Evolutionary conservation across 1,284 basidiomycete genomes (phyloP), one percentile per base, ranked within the genome.

Genomic region (Boletus semigastroideus): DNA sequence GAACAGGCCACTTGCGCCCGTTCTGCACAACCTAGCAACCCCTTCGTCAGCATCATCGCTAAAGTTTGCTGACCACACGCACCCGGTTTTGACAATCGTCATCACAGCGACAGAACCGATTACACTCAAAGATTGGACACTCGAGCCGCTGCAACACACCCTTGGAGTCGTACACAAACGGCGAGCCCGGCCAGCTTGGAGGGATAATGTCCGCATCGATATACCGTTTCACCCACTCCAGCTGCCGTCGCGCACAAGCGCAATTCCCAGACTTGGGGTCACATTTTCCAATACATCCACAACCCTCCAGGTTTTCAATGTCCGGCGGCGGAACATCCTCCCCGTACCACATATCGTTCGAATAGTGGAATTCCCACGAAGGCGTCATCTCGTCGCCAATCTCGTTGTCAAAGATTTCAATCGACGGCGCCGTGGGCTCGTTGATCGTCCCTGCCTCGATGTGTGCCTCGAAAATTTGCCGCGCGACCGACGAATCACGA

Each of bases 41-140:
- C 34, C 28, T 22, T 25, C 51, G 31, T 47, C 16, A 43, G 46
- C 20, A 19, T 31, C 16, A 44, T 22, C 28, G 17, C 5, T 19
- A 13, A 14, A 5, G 49, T 25, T 17, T 13, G 38, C 13, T 17
- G 6, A 11, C 3, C 17, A 27, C 8, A 66, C 60, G 36, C 60
- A 94, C 93, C 63, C 92, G 73, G 68, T 96, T 96, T 45, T 72
- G 74, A 66, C 94, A 97, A 40, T 86, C 81, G 1, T 87, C 84
- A 4, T 84, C 83, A 69, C 94, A 97, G 1, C 79, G 77, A 66
- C 94, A 97, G 14, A 83, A 73, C 40, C 81, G 83, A 61, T 94
- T 92, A 67, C 94, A 97, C 68, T 96, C 94, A 62, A 90, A 92
- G 33, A 95, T 85, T 0, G 92, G 86, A 48, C 80, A 80, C 8